Evolutionary conservation across 2,329 filamentous ascomycete species (phyloP).

Genomic region (Scedosporium apiospermum): DNA sequence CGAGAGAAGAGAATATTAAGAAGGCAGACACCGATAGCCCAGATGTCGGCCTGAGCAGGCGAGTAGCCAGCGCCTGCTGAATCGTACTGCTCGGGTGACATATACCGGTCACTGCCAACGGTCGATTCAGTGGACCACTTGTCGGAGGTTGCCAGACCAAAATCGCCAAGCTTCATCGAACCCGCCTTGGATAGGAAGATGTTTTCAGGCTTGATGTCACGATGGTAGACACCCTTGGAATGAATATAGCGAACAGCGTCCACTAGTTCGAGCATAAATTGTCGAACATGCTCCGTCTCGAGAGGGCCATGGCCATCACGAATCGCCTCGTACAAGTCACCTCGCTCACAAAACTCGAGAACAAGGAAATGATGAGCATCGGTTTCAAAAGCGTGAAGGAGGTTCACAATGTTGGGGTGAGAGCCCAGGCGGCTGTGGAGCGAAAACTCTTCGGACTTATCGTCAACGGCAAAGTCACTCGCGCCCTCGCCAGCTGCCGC

Average conservation of each 20-base stretch:
- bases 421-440: slow-evolving; percentile 70
- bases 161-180: slow-evolving; percentile 92
- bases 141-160: slow-evolving; percentile 84
- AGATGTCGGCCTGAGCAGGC: slow-evolving; percentile 86
- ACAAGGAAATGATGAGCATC: slow-evolving; percentile 84
- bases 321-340: slow-evolving; percentile 96
- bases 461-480: slow-evolving; percentile 64
- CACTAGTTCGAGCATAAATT: slow-evolving; percentile 93
- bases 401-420: slow-evolving; percentile 89
- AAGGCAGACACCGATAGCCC: slow-evolving; percentile 94
- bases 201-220: slow-evolving; percentile 99
- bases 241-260: slow-evolving; percentile 87
- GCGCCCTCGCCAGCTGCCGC: slow-evolving; percentile 50
- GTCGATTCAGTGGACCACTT: slow-evolving; percentile 86
- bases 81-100: slow-evolving; percentile 98
- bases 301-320: slow-evolving; percentile 77
- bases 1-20: slow-evolving; percentile 94
- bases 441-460: slow-evolving; percentile 69
- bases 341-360: slow-evolving; percentile 88
- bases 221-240: slow-evolving; percentile 82
- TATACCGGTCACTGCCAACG: slow-evolving; percentile 96
- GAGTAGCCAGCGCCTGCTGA: slow-evolving; percentile 81
- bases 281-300: slow-evolving; percentile 92
- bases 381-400: slow-evolving; percentile 86
- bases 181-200: slow-evolving; percentile 86